Evolutionary conservation across 2,329 filamentous ascomycete species (phyloP).

Genomic region (Pleomassaria siparia): DNA sequence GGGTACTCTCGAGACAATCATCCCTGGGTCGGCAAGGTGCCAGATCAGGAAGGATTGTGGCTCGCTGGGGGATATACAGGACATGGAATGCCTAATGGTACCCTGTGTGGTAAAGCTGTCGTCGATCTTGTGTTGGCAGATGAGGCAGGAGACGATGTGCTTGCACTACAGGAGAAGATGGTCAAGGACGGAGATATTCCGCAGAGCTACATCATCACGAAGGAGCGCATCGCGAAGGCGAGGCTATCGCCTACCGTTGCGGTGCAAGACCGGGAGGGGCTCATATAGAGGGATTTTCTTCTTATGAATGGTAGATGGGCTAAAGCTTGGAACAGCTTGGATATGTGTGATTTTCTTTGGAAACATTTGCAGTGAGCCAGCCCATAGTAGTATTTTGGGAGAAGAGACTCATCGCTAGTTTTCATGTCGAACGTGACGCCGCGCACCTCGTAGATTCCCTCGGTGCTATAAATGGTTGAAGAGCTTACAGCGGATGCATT

Average conservation of each 20-base stretch:
- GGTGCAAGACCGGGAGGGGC: constrained; percentile 30
- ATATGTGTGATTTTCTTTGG: too few species aligned
- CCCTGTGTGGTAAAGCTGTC: constrained; percentile 65
- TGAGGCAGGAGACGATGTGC: constrained; percentile 36
- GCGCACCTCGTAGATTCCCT: too few species aligned
- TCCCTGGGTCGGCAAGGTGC: constrained; percentile 73
- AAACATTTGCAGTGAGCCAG: too few species aligned
- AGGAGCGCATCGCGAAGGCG: constrained; percentile 37
- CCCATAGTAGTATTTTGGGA: too few species aligned
- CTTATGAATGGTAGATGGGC: too few species aligned
- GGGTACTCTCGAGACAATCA: constrained; percentile 68
- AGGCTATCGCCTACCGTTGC: constrained; percentile 36
- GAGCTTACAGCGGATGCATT: neutral
- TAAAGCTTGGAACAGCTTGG: too few species aligned
- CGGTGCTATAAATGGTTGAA: too few species aligned
- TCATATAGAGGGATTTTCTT: constrained; percentile 1
- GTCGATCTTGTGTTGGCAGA: constrained; percentile 60
- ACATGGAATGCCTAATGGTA: constrained; percentile 76
- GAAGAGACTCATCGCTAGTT: too few species aligned
- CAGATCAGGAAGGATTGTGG: constrained; percentile 60
- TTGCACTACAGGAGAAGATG: constrained; percentile 30
- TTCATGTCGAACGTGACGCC: too few species aligned
- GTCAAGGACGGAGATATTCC: constrained; percentile 40
- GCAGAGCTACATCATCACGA: constrained; percentile 39
- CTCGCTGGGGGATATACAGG: constrained; percentile 68